Base-by-base conservation (phyloP, 1,139 yeast genomes). In the Yamadazyma pseudoaaseri region DNA sequence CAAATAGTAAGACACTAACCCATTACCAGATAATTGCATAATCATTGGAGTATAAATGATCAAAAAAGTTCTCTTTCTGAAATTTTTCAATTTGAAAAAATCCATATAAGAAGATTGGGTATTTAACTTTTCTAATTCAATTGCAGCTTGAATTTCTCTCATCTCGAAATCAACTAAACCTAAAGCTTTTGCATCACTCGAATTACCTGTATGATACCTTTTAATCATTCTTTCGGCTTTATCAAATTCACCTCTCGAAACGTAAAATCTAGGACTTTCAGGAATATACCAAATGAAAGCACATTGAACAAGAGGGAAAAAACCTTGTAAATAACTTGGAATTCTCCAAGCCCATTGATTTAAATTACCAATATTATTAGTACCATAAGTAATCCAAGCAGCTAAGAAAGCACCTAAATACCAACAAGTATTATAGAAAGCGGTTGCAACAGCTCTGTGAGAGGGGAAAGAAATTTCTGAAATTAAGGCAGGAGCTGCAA, bases 351-450 rank as follows among this genome's bases (percentile, higher is more conserved):
- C 51, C 36, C 47, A 48, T 6, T 36, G 27, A 41, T 60, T 54
- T 41, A 62, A 72, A 16, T 28, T 28, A 10, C 38, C 41, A 4
- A 37, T 27, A 16, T 35, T 24, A 26, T 37, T 37, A 13, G 41
- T 37, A 17, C 41, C 41, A 22, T 37, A 37, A 21, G 41, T 37
- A 23, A 70, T 62, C 73, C 78, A 67, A 2, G 83, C 74, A 6
- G 81, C 81, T 30, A 77, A 46, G 24, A 72, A 52, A 7, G 81
- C 73, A 27, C 83, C 83, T 30, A 74, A 46, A 67, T 53, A 63
- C 72, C 75, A 72, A 56, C 51, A 79, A 47, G 31, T 70, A 58
- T 71, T 73, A 50, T 67, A 76, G 30, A 64, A 52, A 16, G 73
- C 58, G 17, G 80, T 73, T 21, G 62, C 49, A 16, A 60, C 58